These are phyloP conservation scores for Hypoxylon subgilvum DNA, from an alignment of 495 filamentous ascomycete genomes.

Conservation along the genomic window DNA sequence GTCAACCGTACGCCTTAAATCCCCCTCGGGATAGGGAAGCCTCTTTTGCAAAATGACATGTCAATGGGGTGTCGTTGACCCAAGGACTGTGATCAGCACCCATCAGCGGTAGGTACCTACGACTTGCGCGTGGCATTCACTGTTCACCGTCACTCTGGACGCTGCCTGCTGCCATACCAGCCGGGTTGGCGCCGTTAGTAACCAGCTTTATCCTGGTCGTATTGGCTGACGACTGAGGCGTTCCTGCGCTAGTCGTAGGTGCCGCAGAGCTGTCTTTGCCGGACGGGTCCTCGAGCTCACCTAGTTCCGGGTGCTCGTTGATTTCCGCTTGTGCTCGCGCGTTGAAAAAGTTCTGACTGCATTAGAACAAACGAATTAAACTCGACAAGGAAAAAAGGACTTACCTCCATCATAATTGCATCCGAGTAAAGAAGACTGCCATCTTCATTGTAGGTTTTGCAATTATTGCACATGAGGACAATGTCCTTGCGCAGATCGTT, in stretches of 20 bases:
- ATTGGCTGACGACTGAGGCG: slow-evolving; percentile 65
- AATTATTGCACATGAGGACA: slow-evolving; percentile 83
- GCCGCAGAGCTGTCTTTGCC: slow-evolving; percentile 68
- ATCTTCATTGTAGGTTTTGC: slow-evolving; percentile 94
- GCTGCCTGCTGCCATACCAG: slow-evolving; percentile 49
- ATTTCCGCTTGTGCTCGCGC: slow-evolving; percentile 72
- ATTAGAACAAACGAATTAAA: slow-evolving; percentile 29
- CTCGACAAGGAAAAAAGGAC: slow-evolving; percentile 34
- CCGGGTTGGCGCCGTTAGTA: slow-evolving; percentile 56
- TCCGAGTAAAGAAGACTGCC: slow-evolving; percentile 88
- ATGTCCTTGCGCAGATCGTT: slow-evolving; percentile 83
- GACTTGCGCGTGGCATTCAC: slow-evolving; percentile 2
- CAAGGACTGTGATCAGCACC: slow-evolving; percentile 1
- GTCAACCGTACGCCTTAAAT: slow-evolving; percentile 10
- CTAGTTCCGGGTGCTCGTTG: slow-evolving; percentile 73
- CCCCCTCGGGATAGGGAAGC: not conserved
- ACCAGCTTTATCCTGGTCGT: slow-evolving; percentile 60
- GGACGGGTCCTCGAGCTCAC: slow-evolving; percentile 68
- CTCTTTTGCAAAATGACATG: slow-evolving; percentile 13
- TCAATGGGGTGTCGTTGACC: slow-evolving; percentile 2
- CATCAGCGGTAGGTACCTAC: too few species aligned
- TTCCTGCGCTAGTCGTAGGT: slow-evolving; percentile 70
- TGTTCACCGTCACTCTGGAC: slow-evolving; percentile 55
- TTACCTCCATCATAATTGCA: slow-evolving; percentile 90
- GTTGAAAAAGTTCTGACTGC: slow-evolving; percentile 65